Conservation (phyloP, 192 early-diverging fungal species). For the Entophlyctis luteolus region DNA sequence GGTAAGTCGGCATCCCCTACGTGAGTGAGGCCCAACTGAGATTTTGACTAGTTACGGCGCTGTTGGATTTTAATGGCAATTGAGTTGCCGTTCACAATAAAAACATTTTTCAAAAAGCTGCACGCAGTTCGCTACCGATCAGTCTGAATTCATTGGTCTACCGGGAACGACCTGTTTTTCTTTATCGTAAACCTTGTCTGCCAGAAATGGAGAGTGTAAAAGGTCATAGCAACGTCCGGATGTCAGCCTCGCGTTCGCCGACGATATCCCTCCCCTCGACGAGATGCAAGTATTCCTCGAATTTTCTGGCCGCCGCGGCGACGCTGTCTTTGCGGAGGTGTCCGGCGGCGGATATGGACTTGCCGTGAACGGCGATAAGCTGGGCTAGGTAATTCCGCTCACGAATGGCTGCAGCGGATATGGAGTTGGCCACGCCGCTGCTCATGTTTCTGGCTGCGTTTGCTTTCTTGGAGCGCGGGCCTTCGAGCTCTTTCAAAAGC, state of each 20-base stretch:
- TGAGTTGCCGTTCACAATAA: too few relatives aligned
- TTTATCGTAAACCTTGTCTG: too few relatives aligned
- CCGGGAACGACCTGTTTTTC: too few relatives aligned
- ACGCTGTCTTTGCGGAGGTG: constrained; percentile 16
- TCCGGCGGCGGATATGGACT: constrained; percentile 6
- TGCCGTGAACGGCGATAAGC: constrained; percentile 7
- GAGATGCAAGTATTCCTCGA: constrained; percentile 17
- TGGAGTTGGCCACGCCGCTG: neutral
- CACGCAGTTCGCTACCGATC: too few relatives aligned
- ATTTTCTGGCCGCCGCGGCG: neutral
- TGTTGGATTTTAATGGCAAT: constrained; percentile 14
- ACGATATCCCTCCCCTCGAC: constrained; percentile 24
- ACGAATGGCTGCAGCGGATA: constrained; percentile 9
- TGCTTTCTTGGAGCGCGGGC: neutral
- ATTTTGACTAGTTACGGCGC: constrained; percentile 10
- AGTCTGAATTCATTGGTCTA: too few relatives aligned
- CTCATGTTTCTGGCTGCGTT: constrained; percentile 3
- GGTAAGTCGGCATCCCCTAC: too few relatives aligned
- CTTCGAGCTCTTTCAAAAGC: constrained; percentile 14
- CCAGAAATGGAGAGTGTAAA: too few relatives aligned
- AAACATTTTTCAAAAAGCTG: too few relatives aligned
- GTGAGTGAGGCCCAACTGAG: neutral
- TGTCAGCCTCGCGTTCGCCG: too few relatives aligned
- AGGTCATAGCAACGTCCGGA: too few relatives aligned
- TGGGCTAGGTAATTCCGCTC: constrained; percentile 4